These are phyloP conservation scores for Penicillium italicum DNA, from an alignment of 2,329 filamentous ascomycete genomes.

Conservation along the genomic window DNA sequence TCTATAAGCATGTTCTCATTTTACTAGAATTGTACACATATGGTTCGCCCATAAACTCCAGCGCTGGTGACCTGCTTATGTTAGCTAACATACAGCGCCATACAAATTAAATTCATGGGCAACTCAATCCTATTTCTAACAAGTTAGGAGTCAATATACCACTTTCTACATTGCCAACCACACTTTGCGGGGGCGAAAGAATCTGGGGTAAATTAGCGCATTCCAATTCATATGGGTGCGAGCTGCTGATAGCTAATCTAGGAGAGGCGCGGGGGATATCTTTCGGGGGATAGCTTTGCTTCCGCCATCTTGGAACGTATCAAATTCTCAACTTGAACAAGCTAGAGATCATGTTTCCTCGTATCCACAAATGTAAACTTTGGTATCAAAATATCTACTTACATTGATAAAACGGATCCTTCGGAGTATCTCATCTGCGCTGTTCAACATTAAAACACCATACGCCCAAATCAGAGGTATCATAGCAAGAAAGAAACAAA, in stretches of 20 bases:
- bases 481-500: background rate
- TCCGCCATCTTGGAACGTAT: background rate
- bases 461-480: constrained; percentile 1
- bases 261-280: too few species aligned
- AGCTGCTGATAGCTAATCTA: background rate
- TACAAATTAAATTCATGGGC: background rate
- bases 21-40: background rate
- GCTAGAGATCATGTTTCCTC: background rate
- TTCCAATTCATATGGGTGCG: background rate
- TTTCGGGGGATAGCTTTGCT: background rate
- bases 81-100: background rate
- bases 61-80: background rate
- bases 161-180: background rate
- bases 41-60: background rate
- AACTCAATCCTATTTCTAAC: background rate
- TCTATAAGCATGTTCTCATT: fast-evolving
- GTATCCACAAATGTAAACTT: background rate
- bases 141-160: background rate
- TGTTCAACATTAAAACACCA: background rate
- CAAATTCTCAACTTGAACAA: background rate
- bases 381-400: too few species aligned
- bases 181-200: background rate
- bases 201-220: constrained; percentile 4
- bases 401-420: too few species aligned
- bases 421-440: background rate